Percentiles rank a stretch among this genome's conserved stretches.
Evolutionary conservation across 1,284 basidiomycete genomes (phyloP).

Genomic region (Ustilago sp.): DNA sequence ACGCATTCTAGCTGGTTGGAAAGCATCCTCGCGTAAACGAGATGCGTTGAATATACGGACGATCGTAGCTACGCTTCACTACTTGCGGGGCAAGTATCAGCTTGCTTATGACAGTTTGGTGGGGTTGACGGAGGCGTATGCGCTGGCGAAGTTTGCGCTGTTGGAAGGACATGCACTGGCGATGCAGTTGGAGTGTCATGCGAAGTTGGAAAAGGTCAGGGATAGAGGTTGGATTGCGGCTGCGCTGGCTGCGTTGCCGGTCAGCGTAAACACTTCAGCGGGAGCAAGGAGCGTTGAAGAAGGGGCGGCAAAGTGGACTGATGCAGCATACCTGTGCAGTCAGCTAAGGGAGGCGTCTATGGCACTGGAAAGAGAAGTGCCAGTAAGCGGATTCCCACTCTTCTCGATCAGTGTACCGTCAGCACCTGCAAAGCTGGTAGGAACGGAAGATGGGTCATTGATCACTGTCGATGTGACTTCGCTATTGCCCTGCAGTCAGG

Average conservation of each 20-base stretch:
- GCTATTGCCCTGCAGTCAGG: conserved; percentile 29
- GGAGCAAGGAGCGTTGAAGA: conserved; percentile 1
- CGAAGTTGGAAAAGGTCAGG: conserved; percentile 73
- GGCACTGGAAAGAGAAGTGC: conserved; percentile 50
- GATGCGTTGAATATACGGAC: conserved; percentile 86
- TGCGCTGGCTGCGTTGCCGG: conserved; percentile 36
- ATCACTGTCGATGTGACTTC: conserved; percentile 50
- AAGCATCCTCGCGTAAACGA: conserved; percentile 80
- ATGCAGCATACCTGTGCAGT: conserved; percentile 34
- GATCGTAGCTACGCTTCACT: conserved; percentile 84
- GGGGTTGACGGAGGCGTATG: conserved; percentile 70
- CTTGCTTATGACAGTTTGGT: conserved; percentile 27
- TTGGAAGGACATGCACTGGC: conserved; percentile 81
- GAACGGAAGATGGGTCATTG: conserved; percentile 52
- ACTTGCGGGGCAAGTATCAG: conserved; percentile 63
- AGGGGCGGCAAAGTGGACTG: conserved; percentile 28
- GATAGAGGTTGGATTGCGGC: conserved; percentile 81
- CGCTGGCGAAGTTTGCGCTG: conserved; percentile 77
- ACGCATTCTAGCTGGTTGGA: conserved; percentile 84
- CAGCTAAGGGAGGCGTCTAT: conserved; percentile 38
- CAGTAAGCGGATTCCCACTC: conserved; percentile 46
- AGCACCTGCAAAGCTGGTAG: conserved; percentile 17
- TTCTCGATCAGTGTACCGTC: conserved; percentile 35
- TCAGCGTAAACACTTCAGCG: conserved; percentile 3
- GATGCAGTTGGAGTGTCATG: conserved; percentile 77